Conservation (phyloP, 2,329 filamentous ascomycete species). For the Aspergillus intermedius region DNA sequence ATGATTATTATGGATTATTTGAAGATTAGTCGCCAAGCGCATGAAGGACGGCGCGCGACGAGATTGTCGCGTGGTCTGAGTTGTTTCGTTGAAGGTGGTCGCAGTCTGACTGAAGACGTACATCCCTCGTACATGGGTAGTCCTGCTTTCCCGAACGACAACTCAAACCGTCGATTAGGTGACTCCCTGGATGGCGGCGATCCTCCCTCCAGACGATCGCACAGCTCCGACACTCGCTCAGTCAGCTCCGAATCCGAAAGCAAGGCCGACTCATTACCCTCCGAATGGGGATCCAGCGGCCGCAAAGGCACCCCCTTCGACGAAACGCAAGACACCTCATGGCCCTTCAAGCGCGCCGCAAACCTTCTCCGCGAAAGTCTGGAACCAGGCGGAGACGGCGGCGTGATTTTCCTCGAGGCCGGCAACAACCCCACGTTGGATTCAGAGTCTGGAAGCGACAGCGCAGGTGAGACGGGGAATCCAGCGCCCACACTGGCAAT, state of each 20-base stretch:
- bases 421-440: slow-evolving; percentile 22
- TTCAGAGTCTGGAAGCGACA: slow-evolving; percentile 23
- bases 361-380: slow-evolving; percentile 45
- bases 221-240: slow-evolving; percentile 22
- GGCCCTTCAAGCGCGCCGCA: slow-evolving; percentile 44
- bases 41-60: slow-evolving; percentile 48
- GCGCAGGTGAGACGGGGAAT: slow-evolving; percentile 18
- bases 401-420: slow-evolving; percentile 36
- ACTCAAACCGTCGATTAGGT: slow-evolving; percentile 18
- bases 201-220: slow-evolving; percentile 18
- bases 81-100: slow-evolving; percentile 49
- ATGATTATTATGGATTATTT: slow-evolving; percentile 56
- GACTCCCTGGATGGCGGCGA: slow-evolving; percentile 19
- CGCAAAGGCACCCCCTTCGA: slow-evolving; percentile 21
- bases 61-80: slow-evolving; percentile 51
- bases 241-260: slow-evolving; percentile 21
- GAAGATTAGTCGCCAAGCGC: slow-evolving; percentile 47
- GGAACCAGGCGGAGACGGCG: slow-evolving; percentile 40
- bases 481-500: slow-evolving; percentile 29
- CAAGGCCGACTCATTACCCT: slow-evolving; percentile 23
- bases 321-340: slow-evolving; percentile 32
- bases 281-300: slow-evolving; percentile 26
- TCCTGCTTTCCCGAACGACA: slow-evolving; percentile 10
- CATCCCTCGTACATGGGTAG: slow-evolving; percentile 19
- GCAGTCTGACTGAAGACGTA: slow-evolving; percentile 29